Conservation (phyloP, 2,329 filamentous ascomycete genomes). For the Biscogniauxia sp. region DNA sequence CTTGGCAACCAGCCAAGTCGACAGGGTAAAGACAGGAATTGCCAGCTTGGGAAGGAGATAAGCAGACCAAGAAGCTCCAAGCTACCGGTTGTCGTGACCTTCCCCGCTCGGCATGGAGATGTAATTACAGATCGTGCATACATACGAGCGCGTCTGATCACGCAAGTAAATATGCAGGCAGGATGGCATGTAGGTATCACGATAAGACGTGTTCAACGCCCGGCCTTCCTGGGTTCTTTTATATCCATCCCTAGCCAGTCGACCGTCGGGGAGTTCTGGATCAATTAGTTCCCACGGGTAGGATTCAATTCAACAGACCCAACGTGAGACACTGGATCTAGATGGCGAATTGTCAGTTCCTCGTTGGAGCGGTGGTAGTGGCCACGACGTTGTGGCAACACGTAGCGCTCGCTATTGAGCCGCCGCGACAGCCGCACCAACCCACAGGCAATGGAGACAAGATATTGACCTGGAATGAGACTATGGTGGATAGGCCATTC, state of each 20-base stretch:
- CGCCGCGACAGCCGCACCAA: conserved; percentile 51
- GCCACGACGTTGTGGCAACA: conserved; percentile 9
- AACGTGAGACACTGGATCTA: conserved; percentile 3
- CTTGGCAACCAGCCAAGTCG: neutral
- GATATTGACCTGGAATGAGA: conserved; percentile 60
- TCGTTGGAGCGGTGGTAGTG: conserved; percentile 13
- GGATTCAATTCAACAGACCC: neutral
- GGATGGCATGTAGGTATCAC: neutral
- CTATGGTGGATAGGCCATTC: conserved; percentile 46
- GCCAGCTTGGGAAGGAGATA: neutral
- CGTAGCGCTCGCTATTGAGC: conserved; percentile 40
- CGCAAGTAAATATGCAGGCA: neutral
- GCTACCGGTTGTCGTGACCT: neutral
- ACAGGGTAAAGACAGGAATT: neutral
- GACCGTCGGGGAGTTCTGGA: neutral
- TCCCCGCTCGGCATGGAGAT: neutral
- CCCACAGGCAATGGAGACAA: conserved; percentile 55
- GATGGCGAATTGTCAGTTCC: conserved; percentile 5
- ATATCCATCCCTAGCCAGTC: neutral
- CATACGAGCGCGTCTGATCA: neutral
- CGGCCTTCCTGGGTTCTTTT: neutral
- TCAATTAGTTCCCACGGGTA: neutral
- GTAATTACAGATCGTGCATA: neutral
- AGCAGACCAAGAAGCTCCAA: neutral
- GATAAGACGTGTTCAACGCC: neutral